These are phyloP conservation scores for Hypericum androsaemum DNA, from an alignment of 345 rosid species.

Conservation along the genomic window DNA sequence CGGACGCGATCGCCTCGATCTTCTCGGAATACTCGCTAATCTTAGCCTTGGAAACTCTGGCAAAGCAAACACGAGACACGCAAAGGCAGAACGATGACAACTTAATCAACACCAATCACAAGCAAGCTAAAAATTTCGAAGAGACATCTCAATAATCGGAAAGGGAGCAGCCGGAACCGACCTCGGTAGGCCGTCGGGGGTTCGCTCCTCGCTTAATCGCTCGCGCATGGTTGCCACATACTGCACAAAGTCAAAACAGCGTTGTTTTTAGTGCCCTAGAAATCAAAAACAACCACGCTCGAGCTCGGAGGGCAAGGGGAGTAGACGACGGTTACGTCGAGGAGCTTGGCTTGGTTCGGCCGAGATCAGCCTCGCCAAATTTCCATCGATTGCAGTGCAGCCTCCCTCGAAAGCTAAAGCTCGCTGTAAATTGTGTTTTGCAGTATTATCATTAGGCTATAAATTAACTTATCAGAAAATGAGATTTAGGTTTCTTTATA, in stretches of 20 bases:
- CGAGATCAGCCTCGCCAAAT: conserved; percentile 59
- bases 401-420: too few species aligned
- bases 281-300: not conserved
- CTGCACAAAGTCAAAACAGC: conserved; percentile 22
- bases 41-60: conserved; percentile 61
- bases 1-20: conserved; percentile 68
- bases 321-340: conserved; percentile 29
- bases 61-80: not conserved
- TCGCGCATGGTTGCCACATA: conserved; percentile 80
- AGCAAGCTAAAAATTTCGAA: not conserved
- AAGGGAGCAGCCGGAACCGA: conserved; percentile 11
- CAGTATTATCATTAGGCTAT: too few species aligned
- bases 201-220: conserved; percentile 61
- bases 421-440: too few species aligned
- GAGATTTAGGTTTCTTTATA: too few species aligned
- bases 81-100: too few species aligned
- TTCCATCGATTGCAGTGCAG: conserved; percentile 32
- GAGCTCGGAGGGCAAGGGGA: too few species aligned
- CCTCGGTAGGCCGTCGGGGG: conserved; percentile 75
- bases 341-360: conserved; percentile 68
- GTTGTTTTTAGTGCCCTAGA: not conserved
- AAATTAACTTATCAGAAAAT: too few species aligned
- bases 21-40: conserved; percentile 69
- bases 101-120: not conserved
- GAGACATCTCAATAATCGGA: not conserved